Conservation (phyloP, 164 flowering plant species). For the Vitis cinerea region DNA sequence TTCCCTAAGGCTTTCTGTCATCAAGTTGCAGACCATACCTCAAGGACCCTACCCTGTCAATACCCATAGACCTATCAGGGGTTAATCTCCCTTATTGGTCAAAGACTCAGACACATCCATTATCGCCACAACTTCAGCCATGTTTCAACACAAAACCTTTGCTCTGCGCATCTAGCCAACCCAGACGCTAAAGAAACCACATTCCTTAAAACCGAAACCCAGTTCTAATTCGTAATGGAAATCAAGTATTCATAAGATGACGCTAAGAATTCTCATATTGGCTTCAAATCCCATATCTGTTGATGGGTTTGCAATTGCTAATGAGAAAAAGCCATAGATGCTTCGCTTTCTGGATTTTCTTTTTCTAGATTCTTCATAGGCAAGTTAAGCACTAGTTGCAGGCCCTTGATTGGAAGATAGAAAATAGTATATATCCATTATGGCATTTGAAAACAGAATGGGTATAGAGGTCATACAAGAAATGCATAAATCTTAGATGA, state of each 20-base stretch:
- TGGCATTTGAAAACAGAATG: too few relatives aligned
- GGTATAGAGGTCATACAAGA: too few relatives aligned
- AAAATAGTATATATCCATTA: too few relatives aligned
- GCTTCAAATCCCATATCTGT: slow-evolving; percentile 16
- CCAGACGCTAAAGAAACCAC: slow-evolving; percentile 5
- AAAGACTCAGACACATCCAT: slow-evolving; percentile 59
- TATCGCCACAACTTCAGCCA: slow-evolving; percentile 69
- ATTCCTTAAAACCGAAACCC: slow-evolving; percentile 15
- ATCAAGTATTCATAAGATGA: background rate
- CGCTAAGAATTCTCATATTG: background rate
- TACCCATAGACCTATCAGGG: too few relatives aligned
- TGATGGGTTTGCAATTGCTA: background rate
- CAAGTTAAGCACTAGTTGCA: background rate
- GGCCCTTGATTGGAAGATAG: too few relatives aligned
- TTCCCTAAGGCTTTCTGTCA: too few relatives aligned
- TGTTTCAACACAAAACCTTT: slow-evolving; percentile 21
- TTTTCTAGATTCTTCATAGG: background rate
- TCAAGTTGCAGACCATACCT: too few relatives aligned
- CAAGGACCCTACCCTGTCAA: too few relatives aligned
- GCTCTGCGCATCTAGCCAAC: background rate
- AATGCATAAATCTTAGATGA: too few relatives aligned
- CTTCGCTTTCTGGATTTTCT: background rate
- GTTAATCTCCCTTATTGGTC: too few relatives aligned
- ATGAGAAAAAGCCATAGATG: too few relatives aligned
- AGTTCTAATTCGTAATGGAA: slow-evolving; percentile 10